phyloP scores from a whole-genome alignment of 345 rosid genomes.

The Viola odorata region DNA sequence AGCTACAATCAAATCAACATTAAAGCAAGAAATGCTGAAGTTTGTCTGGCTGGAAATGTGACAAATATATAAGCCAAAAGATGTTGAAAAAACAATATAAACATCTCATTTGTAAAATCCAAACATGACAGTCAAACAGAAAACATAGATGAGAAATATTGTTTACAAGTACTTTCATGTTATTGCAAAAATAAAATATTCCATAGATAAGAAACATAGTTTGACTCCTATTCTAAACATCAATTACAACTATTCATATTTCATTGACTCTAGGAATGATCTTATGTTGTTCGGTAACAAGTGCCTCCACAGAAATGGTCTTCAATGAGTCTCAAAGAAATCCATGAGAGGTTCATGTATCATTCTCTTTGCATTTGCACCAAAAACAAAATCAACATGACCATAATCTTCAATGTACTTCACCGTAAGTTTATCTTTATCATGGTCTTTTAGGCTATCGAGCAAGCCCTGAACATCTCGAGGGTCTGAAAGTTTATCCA shows the following conservation, averaged over 20 bases:
- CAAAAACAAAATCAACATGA: slow-evolving; percentile 19
- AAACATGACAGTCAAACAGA: neutral
- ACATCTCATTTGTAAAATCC: neutral
- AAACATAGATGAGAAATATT: no score
- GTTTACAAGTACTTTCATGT: no score
- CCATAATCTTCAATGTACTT: slow-evolving; percentile 16
- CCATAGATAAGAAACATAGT: no score
- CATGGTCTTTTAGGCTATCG: slow-evolving; percentile 14
- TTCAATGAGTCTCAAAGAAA: slow-evolving; percentile 11
- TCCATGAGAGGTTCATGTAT: slow-evolving; percentile 14
- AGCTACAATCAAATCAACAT: neutral
- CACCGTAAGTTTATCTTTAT: slow-evolving; percentile 13
- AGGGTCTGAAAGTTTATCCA: slow-evolving; percentile 16
- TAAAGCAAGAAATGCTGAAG: neutral
- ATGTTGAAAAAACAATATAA: neutral
- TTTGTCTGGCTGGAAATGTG: neutral
- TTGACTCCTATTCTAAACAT: no score
- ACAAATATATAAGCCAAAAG: slow-evolving; percentile 4
- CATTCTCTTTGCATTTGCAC: slow-evolving; percentile 9
- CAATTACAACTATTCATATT: no score
- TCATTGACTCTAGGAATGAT: no score
- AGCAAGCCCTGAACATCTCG: slow-evolving; percentile 16
- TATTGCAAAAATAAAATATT: no score
- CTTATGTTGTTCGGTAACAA: no score
- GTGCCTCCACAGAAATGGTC: neutral